These are phyloP conservation scores for Hansenula lynferdii DNA, from an alignment of 1,139 yeast species.

Conservation along the genomic window DNA sequence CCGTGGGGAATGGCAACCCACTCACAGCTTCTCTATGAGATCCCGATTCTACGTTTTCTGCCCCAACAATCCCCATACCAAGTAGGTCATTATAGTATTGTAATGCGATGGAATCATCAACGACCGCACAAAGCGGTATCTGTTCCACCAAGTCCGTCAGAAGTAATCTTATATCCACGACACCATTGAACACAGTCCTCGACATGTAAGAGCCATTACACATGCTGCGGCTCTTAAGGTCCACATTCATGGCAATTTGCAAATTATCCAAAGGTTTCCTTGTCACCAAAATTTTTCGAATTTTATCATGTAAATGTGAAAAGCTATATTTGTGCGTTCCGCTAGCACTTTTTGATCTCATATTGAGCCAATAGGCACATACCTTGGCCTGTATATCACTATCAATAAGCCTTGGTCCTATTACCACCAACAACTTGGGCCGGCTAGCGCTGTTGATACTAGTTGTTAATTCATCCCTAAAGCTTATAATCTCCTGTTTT, in stretches of 20 bases:
- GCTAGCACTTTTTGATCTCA: conserved; percentile 15
- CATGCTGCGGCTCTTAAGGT: neutral
- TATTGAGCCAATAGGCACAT: conserved; percentile 40
- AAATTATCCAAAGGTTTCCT: neutral
- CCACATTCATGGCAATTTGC: conserved; percentile 9
- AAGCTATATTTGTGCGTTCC: neutral
- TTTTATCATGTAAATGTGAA: neutral
- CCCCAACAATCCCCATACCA: conserved; percentile 34
- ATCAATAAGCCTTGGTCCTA: conserved; percentile 35
- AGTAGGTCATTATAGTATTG: conserved; percentile 40
- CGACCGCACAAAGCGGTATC: conserved; percentile 10
- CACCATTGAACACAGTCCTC: conserved; percentile 35
- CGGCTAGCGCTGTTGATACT: conserved; percentile 5
- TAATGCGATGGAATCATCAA: conserved; percentile 32
- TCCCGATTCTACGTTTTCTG: conserved; percentile 37
- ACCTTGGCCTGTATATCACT: conserved; percentile 30
- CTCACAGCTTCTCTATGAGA: conserved; percentile 40
- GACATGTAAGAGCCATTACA: conserved; percentile 22
- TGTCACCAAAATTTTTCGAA: neutral
- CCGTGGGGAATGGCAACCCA: conserved; percentile 41
- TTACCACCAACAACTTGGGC: conserved; percentile 30
- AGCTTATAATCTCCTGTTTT: conserved; percentile 26
- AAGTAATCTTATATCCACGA: conserved; percentile 36
- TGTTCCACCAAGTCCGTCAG: conserved; percentile 32
- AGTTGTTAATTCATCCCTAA: conserved; percentile 17